These are phyloP conservation scores for Trametes punicea DNA, from an alignment of 768 basidiomycete genomes.

Conservation along the genomic window DNA sequence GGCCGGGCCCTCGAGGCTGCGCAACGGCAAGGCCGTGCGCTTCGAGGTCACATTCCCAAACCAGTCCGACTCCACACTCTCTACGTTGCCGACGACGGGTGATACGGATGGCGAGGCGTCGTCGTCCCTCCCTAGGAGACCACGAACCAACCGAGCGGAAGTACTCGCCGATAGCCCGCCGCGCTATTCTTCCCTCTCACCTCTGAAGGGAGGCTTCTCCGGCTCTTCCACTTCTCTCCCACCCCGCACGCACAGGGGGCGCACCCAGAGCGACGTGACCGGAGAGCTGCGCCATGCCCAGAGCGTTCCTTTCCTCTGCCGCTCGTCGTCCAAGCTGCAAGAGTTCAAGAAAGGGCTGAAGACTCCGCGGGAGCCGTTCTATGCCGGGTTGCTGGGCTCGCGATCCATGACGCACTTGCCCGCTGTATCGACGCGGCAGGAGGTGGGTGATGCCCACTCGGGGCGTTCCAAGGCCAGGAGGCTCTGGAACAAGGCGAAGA, in stretches of 20 bases:
- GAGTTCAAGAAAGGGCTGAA: not conserved
- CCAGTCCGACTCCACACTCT: not conserved
- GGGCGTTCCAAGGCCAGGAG: not conserved
- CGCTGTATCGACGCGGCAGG: not conserved
- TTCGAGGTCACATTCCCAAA: conserved; percentile 2
- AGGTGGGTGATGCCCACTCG: not conserved
- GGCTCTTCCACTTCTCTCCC: not conserved
- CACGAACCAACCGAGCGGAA: not conserved
- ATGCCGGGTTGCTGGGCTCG: not conserved
- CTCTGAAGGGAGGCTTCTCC: not conserved
- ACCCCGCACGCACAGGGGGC: not conserved
- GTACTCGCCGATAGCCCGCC: not conserved
- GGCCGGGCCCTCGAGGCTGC: not conserved
- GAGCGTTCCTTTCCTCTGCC: conserved; percentile 2
- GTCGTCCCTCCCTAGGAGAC: not conserved
- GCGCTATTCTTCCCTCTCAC: conserved; percentile 1
- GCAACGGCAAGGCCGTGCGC: not conserved
- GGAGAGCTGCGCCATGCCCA: not conserved
- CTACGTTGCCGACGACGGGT: not conserved
- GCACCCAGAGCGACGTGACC: conserved; percentile 4
- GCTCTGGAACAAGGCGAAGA: not conserved
- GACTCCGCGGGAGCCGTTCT: not conserved
- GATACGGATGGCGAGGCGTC: not conserved
- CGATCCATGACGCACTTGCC: not conserved
- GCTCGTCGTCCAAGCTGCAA: not conserved